Base-by-base conservation (phyloP, 768 basidiomycete species). In the Lentinula guzmanii region DNA sequence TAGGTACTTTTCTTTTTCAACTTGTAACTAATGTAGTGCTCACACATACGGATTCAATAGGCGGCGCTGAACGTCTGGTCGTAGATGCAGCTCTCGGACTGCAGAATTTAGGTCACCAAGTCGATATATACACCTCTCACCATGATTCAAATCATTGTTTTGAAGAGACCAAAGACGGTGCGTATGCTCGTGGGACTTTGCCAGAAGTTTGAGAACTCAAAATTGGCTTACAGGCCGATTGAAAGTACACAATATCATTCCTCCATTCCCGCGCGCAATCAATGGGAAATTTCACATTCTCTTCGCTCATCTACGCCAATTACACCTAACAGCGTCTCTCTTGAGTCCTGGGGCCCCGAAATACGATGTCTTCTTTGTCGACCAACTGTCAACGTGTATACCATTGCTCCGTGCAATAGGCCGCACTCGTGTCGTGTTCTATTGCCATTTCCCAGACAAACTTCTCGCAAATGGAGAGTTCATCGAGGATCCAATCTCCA, bases 371-470 rank as follows among this genome's bases (percentile, higher is more conserved):
- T 95, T 87, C 75, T 87, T 98, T 62, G 91, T 98, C 4, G 96
- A 98, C 75, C 97, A 98, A 70, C 85, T 98, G 18, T 94, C 93
- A 4, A 93, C 95, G 1, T 94, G 90, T 65, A 79, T 98, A 28
- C 96, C 96, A 0, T 77, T 97, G 61, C 78, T 99, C 0, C 83
- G 91, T 2, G 67, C 76, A 62, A 68, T 91, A 13, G 82, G 79
- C 2, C 78, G 78, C 21, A 91, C 84, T n/a, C 86, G 93, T 2
- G 91, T 96, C 34, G 88, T 98, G 18, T 98, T 98, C 74, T 98
- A 99, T 71, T 96, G 94, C 66, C 97, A 98, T 71, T 98, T 99
- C 66, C 97, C 96, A 0, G 96, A 99, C 75, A 96, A 96, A 72
- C 78, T 98, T 0, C 82, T 98, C 31, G 85, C 89, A 5, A 83